Percentiles rank a stretch among this genome's conserved stretches.
Conservation (phyloP, 176 grass and related monocot genomes). For the Elaeis guineensis region DNA sequence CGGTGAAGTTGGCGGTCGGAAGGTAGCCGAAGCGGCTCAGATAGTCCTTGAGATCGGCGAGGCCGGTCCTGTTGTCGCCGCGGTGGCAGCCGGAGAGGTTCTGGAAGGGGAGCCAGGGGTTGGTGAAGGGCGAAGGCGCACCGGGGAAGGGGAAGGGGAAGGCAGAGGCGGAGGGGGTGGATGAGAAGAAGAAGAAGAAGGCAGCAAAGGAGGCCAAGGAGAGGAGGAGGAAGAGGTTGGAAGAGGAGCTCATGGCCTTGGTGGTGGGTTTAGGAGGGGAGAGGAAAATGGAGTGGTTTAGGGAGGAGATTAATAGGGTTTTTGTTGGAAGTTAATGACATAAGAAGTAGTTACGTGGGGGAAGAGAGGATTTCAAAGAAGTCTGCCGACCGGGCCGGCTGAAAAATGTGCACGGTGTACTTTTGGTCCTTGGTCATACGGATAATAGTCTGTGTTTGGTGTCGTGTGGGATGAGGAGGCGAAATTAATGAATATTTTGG, state of each 20-base stretch:
- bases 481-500: too few relatives aligned
- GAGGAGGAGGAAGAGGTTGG: conserved; percentile 11
- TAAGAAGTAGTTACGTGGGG: too few relatives aligned
- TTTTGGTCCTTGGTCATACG: too few relatives aligned
- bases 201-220: conserved; percentile 1
- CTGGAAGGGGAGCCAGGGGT: conserved; percentile 42
- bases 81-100: conserved; percentile 71
- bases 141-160: neutral
- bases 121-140: conserved; percentile 15
- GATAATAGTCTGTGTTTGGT: too few relatives aligned
- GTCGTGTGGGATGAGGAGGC: too few relatives aligned
- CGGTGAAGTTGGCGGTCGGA: conserved; percentile 39
- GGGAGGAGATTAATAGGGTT: too few relatives aligned
- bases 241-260: neutral
- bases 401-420: too few relatives aligned
- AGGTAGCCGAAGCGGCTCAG: conserved; percentile 74
- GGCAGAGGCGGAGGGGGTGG: neutral
- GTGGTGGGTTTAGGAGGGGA: too few relatives aligned
- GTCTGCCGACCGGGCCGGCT: too few relatives aligned
- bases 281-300: too few relatives aligned
- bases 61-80: conserved; percentile 45
- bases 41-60: conserved; percentile 63
- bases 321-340: too few relatives aligned
- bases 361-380: too few relatives aligned
- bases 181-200: neutral